Percentiles rank a stretch among this genome's conserved stretches.
Evolutionary conservation across 2,329 filamentous ascomycete genomes (phyloP).

Genomic region (Teratosphaeriaceae sp.): DNA sequence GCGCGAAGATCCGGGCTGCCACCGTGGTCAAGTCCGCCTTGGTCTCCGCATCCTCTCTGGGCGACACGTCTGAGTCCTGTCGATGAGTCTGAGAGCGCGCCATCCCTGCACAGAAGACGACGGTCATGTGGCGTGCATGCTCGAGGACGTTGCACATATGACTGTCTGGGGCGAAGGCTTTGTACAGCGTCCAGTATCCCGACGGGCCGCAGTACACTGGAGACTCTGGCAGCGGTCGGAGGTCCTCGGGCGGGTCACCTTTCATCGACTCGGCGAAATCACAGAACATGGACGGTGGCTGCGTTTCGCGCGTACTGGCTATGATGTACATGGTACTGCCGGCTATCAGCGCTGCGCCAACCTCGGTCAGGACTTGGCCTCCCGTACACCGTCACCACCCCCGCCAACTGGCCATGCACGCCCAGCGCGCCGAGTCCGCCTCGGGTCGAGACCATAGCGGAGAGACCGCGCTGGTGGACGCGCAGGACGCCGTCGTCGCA

Average conservation of each 20-base stretch:
- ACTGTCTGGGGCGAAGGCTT: conserved; percentile 8
- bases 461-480: conserved; percentile 24
- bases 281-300: conserved; percentile 14
- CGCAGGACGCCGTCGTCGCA: conserved; percentile 18
- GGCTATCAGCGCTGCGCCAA: neutral
- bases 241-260: conserved; percentile 6
- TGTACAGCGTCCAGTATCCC: conserved; percentile 13
- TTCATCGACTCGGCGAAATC: conserved; percentile 9
- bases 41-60: neutral
- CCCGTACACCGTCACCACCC: conserved; percentile 20
- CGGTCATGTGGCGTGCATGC: conserved; percentile 12
- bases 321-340: conserved; percentile 20
- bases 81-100: too few relatives aligned
- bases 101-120: conserved; percentile 8
- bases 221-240: conserved; percentile 14
- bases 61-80: neutral
- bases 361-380: too few relatives aligned
- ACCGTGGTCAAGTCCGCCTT: conserved; percentile 1
- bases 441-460: conserved; percentile 22
- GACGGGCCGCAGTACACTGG: conserved; percentile 13
- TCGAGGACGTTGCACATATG: conserved; percentile 13
- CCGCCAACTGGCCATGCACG: conserved; percentile 18
- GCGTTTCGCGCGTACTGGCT: conserved; percentile 13
- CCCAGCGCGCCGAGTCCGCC: conserved; percentile 26
- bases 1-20: conserved; percentile 13